Percentiles rank a stretch among this genome's conserved stretches.
Conservation (phyloP, 352 stramenopile genomes). For the Phytopythium cucurbitacearum region DNA sequence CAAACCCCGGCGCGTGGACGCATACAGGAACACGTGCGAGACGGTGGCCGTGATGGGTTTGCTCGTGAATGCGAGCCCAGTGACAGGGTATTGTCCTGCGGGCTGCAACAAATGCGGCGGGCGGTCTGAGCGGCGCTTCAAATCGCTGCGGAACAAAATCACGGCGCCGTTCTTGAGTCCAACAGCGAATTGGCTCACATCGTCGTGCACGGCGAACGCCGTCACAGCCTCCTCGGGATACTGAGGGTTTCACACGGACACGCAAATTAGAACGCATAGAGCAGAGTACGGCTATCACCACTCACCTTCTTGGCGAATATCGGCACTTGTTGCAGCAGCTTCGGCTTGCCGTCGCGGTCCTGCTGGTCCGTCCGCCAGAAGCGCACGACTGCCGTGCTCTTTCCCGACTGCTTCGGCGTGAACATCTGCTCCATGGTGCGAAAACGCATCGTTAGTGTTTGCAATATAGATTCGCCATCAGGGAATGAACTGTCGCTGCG, state of each 20-base stretch:
- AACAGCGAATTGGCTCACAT: conserved; percentile 77
- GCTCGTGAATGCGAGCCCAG: conserved; percentile 70
- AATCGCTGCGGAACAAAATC: conserved; percentile 76
- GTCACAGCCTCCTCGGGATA: conserved; percentile 86
- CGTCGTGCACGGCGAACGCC: conserved; percentile 80
- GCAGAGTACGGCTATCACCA: neutral
- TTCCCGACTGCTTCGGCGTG: conserved; percentile 52
- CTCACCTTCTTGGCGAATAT: conserved; percentile 79
- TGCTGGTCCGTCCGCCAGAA: conserved; percentile 89
- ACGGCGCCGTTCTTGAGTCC: conserved; percentile 81
- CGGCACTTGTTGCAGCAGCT: conserved; percentile 81
- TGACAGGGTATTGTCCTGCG: conserved; percentile 77
- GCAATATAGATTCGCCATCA: neutral
- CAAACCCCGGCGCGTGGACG: conserved; percentile 68
- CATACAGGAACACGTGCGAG: conserved; percentile 75
- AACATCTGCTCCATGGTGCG: conserved; percentile 36
- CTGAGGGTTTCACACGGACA: conserved; percentile 3
- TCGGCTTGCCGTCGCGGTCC: conserved; percentile 79
- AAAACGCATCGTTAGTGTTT: conserved; percentile 1
- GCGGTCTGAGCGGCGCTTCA: conserved; percentile 69
- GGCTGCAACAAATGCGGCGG: conserved; percentile 71
- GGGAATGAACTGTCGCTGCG: conserved; percentile 6
- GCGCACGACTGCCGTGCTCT: conserved; percentile 71
- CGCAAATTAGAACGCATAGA: too few species aligned
- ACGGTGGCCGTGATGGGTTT: conserved; percentile 64